Conservation (phyloP, 306 rosid species). For the Datisca glomerata region DNA sequence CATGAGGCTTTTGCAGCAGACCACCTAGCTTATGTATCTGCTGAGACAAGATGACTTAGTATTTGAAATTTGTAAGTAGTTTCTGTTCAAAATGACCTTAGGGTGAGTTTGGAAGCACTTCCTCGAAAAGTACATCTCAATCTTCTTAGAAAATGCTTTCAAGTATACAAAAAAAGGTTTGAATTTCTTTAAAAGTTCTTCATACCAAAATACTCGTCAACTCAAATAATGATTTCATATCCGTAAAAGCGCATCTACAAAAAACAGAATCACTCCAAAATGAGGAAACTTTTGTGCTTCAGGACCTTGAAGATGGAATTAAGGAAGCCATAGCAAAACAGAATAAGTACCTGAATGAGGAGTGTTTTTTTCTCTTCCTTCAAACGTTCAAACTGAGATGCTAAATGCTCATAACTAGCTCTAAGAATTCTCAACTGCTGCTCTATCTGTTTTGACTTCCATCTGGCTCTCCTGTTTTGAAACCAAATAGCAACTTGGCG, state of each 20-base stretch:
- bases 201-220: no score
- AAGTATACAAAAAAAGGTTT: no score
- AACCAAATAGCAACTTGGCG: constrained; percentile 96
- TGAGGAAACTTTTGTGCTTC: no score
- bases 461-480: constrained; percentile 91
- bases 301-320: neutral
- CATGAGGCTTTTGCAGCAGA: constrained; percentile 21
- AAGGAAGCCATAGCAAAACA: constrained; percentile 1
- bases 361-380: constrained; percentile 67
- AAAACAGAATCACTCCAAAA: no score
- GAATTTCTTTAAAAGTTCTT: no score
- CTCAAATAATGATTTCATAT: no score
- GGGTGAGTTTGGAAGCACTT: no score
- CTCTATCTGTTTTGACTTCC: constrained; percentile 82
- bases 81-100: no score
- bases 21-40: constrained; percentile 54
- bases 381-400: constrained; percentile 44
- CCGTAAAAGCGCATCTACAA: no score
- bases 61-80: no score
- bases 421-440: constrained; percentile 52
- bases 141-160: no score
- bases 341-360: constrained; percentile 46
- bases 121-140: no score
- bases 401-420: constrained; percentile 48
- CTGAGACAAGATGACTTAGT: neutral